Evolutionary conservation across 2,329 filamentous ascomycete genomes (phyloP), one percentile per base, ranked within the genome.

Genomic region (Neonectria ditissima): DNA sequence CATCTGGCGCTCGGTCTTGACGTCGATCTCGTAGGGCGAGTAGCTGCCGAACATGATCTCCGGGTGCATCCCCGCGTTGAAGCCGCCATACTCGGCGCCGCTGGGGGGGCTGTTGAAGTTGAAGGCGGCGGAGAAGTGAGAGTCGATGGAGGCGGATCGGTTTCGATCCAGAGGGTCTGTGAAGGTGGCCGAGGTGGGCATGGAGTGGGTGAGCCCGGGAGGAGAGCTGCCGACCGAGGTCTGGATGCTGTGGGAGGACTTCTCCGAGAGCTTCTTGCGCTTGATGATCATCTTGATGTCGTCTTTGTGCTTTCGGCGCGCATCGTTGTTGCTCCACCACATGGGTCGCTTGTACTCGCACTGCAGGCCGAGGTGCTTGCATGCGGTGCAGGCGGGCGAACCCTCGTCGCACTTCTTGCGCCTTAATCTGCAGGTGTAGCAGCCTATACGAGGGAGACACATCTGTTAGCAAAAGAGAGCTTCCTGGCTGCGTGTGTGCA

Each of bases 261-360:
- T 97, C 81, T 97, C 95, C 26, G 90, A 90, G 71, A 97, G 86
- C 87, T 98, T 98, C 77, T 96, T 98, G 77, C 91, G 89, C 88
- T 97, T 97, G 85, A 99, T 98, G 80, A 95, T 93, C 80, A 92
- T 91, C 86, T 99, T 99, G 86, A 99, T 97, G 71, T 91, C 84
- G 77, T 98, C 96, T 83, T 98, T 99, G 79, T 97, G 93, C 60
- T 90, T 83, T 73, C 91, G 89, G 71, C 96, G 87, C 75, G 92
- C 89, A 68, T 97, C 94, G 75, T 92, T 92, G 84, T 96, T 97
- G 81, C 91, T 92, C 96, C 96, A 99, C 96, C 96, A 99, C 81
- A 92, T 89, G 39, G 96, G 96, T 76, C 94, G 86, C 86, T 97
- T 97, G 84, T 98, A 99, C 84, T 98, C 94, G 83, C 96, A 99